A percentile compares a stretch with the other conserved stretches of the same genome.
Evolutionary conservation across 2,329 filamentous ascomycete species (phyloP).

Genomic region (Colletotrichum sojae): DNA sequence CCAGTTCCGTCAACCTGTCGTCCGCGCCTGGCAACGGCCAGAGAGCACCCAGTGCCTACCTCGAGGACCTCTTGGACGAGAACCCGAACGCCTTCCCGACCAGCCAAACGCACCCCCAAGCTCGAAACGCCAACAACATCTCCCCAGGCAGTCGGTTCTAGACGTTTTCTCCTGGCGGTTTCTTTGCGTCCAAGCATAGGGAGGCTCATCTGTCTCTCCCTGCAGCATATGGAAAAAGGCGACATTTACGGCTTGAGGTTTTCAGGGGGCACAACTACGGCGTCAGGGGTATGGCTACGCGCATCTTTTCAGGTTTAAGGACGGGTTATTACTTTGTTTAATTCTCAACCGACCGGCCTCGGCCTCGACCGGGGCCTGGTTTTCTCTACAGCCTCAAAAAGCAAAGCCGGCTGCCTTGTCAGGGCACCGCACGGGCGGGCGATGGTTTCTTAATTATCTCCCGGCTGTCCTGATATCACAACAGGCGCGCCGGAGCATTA

Average conservation of each 20-base stretch:
- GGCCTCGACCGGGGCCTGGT: not conserved
- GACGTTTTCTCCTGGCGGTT: not conserved
- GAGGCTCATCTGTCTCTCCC: conserved; percentile 4
- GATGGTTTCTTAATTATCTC: conserved; percentile 15
- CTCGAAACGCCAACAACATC: conserved; percentile 26
- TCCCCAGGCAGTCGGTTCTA: conserved; percentile 30
- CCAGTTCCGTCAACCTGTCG: conserved; percentile 77
- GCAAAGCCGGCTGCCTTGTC: conserved; percentile 14
- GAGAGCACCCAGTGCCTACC: conserved; percentile 87
- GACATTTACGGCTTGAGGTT: conserved; percentile 28
- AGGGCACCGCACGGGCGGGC: conserved; percentile 16
- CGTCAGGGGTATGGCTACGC: conserved; percentile 32
- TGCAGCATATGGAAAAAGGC: conserved; percentile 31
- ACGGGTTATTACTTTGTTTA: conserved; percentile 33
- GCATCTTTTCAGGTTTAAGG: conserved; percentile 26
- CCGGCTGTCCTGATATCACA: conserved; percentile 14
- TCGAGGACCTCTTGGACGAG: conserved; percentile 91
- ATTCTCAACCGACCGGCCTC: conserved; percentile 10
- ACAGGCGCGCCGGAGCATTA: conserved; percentile 36
- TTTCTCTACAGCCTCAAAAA: conserved; percentile 17
- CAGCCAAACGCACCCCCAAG: conserved; percentile 51
- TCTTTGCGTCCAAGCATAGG: conserved; percentile 10
- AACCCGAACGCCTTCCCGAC: conserved; percentile 70
- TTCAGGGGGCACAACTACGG: conserved; percentile 27
- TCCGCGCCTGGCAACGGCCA: conserved; percentile 70